Conservation (phyloP, 108 stramenopile species). For the Cyclotella baltica region DNA sequence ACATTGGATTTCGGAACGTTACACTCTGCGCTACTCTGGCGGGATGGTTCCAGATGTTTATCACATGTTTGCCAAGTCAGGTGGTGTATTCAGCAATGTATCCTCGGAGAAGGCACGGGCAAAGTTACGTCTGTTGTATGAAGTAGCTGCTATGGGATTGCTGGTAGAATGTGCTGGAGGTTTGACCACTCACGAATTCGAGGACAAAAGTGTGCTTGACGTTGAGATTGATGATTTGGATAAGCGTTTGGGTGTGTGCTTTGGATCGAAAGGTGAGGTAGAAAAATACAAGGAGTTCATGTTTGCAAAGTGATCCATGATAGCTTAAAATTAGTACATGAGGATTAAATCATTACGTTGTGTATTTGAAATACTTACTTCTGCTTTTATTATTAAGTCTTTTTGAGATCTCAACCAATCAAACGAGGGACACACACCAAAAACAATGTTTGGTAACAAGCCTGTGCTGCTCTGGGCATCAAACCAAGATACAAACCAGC, state of each 20-base stretch:
- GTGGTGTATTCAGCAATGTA: conserved; percentile 91
- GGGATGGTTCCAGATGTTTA: conserved; percentile 92
- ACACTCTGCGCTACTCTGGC: conserved; percentile 91
- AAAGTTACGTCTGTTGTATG: conserved; percentile 94
- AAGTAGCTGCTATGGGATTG: conserved; percentile 91
- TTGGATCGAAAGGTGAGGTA: conserved; percentile 79
- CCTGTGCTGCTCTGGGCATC: conserved; percentile 32
- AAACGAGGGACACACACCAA: conserved; percentile 39
- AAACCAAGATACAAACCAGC: conserved; percentile 32
- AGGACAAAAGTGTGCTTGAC: conserved; percentile 86
- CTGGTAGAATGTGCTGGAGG: conserved; percentile 92
- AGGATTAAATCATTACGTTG: neutral
- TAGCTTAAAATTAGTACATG: neutral
- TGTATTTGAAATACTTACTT: too few species aligned
- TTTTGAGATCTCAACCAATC: neutral
- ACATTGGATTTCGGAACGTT: conserved; percentile 90
- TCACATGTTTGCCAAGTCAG: conserved; percentile 86
- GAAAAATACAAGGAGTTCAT: conserved; percentile 79
- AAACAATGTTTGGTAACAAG: conserved; percentile 42
- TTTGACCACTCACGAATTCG: conserved; percentile 75
- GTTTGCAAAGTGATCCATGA: conserved; percentile 49
- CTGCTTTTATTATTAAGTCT: neutral
- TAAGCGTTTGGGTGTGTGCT: conserved; percentile 82
- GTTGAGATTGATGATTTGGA: conserved; percentile 77
- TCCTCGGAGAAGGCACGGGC: conserved; percentile 88